Base-by-base conservation (phyloP, 345 rosid genomes). In the Acer campestre region DNA sequence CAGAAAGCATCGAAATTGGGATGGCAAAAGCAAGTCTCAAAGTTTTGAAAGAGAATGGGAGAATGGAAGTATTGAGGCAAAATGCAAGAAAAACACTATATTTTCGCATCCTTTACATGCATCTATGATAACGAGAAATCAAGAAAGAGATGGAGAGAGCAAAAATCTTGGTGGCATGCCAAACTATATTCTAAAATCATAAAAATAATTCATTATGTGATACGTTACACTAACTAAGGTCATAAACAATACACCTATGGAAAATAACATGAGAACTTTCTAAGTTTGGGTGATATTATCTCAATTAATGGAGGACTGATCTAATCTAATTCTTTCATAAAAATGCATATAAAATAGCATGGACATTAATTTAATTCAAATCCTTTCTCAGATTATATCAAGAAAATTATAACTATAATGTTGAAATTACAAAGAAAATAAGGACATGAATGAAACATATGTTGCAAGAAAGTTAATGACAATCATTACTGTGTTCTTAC, bases 121-220 rank as follows among this genome's bases (percentile, higher is more conserved):
- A 9, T 40, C 70, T 18, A 67, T 11, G 23, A 18, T 10, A 11
- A 11, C 0, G 16, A 42, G 53, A 11, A 29, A 13, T 1, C 10
- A 7, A 40, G 49, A 23, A 9, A 35, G 51, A 67, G 49, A 40
- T 20, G 1, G 53, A 14, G 35, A 23, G 35, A 23, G 58, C 27
- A 49, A 1, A 23, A 11, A 25, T 27, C 23, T 49, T 44, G 6
- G 38, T 12, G 1, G 13, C 35, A 20, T 69, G 73, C 56, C 31
- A 9, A 69, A 40, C 70, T 31, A 67, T 42, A 40, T 20, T 67
- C 48, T 67, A 18, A 67, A 56, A 56, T n/a, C 61, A 56, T 56
- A n/a, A 56, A 18, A 56, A 17, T 6, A 56, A 56, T 31, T 31
- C 5, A 31, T 31, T 12, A 14, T 18, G 8, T 25, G 1, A 25